phyloP scores from a whole-genome alignment of 2,329 filamentous ascomycete genomes.

The Neofusicoccum laricinum region DNA sequence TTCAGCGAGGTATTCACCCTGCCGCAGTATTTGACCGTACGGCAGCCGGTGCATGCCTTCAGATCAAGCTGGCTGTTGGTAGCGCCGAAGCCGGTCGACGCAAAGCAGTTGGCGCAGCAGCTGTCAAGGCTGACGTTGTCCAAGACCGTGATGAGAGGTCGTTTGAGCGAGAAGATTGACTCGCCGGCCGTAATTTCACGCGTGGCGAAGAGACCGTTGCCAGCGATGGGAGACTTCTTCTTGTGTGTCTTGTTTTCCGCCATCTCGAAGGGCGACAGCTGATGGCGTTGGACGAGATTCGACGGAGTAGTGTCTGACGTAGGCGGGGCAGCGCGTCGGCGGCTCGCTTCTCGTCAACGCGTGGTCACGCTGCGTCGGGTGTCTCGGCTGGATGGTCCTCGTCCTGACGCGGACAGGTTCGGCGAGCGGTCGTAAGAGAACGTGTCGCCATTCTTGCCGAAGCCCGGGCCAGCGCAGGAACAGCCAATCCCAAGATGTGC shows the following conservation, averaged over 20 bases:
- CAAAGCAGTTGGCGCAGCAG: slow-evolving; percentile 59
- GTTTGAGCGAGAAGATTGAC: slow-evolving; percentile 47
- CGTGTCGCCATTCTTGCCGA: neutral
- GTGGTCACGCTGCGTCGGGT: neutral
- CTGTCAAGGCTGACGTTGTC: slow-evolving; percentile 51
- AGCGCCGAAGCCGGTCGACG: slow-evolving; percentile 25
- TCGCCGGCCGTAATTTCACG: slow-evolving; percentile 48
- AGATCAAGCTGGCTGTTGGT: slow-evolving; percentile 30
- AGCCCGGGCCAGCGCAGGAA: neutral
- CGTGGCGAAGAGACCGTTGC: slow-evolving; percentile 56
- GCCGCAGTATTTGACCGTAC: slow-evolving; percentile 58
- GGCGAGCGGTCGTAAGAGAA: no score
- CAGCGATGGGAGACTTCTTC: slow-evolving; percentile 28
- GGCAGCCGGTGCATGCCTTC: slow-evolving; percentile 58
- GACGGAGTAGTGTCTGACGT: neutral
- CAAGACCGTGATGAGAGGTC: slow-evolving; percentile 54
- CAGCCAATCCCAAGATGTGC: neutral
- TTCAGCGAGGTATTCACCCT: slow-evolving; percentile 45
- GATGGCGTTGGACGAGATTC: neutral
- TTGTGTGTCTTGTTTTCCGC: slow-evolving; percentile 18
- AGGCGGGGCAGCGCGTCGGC: neutral
- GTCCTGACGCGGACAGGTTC: no score
- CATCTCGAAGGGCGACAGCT: neutral
- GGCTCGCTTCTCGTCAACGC: slow-evolving; percentile 1
- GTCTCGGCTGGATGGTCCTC: no score